Evolutionary conservation across 805 yeast species (phyloP).

Genomic region (Schwanniomyces polymorphus): DNA sequence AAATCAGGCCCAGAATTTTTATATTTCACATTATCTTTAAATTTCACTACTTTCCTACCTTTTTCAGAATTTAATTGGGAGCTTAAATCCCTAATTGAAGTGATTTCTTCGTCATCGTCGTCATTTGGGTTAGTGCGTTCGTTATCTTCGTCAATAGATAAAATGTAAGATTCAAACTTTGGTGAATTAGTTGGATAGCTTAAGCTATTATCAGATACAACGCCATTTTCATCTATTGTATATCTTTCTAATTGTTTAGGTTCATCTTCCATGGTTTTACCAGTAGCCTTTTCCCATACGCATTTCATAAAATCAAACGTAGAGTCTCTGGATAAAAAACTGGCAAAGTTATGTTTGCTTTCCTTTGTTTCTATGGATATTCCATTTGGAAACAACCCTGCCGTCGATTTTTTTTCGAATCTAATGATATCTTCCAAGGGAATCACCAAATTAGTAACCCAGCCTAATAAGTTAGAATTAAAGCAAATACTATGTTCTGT

Average conservation of each 20-base stretch:
- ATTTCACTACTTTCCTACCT: slow-evolving; percentile 24
- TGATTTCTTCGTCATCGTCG: slow-evolving; percentile 26
- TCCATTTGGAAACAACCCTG: slow-evolving; percentile 90
- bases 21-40: slow-evolving; percentile 40
- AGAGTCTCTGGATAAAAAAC: slow-evolving; percentile 79
- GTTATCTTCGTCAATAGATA: slow-evolving; percentile 47
- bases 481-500: slow-evolving; percentile 80
- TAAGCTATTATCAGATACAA: slow-evolving; percentile 5
- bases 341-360: slow-evolving; percentile 77
- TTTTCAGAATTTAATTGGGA: not conserved
- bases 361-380: slow-evolving; percentile 66
- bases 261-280: slow-evolving; percentile 16
- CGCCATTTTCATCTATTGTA: slow-evolving; percentile 16
- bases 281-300: slow-evolving; percentile 59
- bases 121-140: slow-evolving; percentile 29
- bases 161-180: slow-evolving; percentile 25
- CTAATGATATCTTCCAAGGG: slow-evolving; percentile 67
- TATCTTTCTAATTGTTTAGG: slow-evolving; percentile 5
- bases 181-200: slow-evolving; percentile 17
- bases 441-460: slow-evolving; percentile 81
- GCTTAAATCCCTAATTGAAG: not conserved
- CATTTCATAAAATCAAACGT: slow-evolving; percentile 69
- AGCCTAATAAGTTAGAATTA: slow-evolving; percentile 82
- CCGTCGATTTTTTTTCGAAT: slow-evolving; percentile 82
- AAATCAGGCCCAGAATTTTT: slow-evolving; percentile 62